Conservation (phyloP, 2,329 filamentous ascomycete genomes). For the Colletotrichum lini region DNA sequence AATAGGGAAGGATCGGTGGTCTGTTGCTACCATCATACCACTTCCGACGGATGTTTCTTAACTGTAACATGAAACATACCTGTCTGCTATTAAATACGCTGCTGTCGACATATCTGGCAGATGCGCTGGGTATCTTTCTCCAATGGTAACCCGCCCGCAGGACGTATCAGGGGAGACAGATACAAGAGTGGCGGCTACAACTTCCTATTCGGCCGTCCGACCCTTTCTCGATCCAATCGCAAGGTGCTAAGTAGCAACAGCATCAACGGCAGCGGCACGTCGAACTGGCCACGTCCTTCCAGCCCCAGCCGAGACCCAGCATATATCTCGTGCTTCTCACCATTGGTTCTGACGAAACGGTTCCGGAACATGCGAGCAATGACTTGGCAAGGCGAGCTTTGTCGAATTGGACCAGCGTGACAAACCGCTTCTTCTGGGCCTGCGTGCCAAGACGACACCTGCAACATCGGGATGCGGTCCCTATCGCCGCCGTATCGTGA, state of each 20-base stretch:
- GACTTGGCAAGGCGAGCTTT: not conserved
- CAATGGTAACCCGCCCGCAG: not conserved
- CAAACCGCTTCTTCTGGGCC: not conserved
- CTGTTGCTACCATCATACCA: not conserved
- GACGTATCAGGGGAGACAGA: not conserved
- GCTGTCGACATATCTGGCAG: not conserved
- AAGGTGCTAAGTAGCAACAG: not conserved
- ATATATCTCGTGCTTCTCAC: not conserved
- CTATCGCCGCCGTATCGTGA: not conserved
- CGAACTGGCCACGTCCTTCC: not conserved
- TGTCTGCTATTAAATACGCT: not conserved
- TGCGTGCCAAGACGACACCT: not conserved
- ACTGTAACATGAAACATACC: not conserved
- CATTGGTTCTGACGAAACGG: not conserved
- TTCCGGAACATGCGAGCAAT: not conserved
- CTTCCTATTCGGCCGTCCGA: not conserved
- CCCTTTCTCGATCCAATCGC: not conserved
- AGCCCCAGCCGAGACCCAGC: constrained; percentile 3
- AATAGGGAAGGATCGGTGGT: not conserved
- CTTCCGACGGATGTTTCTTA: not conserved
- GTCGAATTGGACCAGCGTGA: not conserved
- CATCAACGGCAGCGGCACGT: not conserved
- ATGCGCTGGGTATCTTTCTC: not conserved
- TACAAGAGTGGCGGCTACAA: not conserved
- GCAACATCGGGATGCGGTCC: not conserved